Conservation (phyloP, 2,329 filamentous ascomycete species). For the Colletotrichum sp. region DNA sequence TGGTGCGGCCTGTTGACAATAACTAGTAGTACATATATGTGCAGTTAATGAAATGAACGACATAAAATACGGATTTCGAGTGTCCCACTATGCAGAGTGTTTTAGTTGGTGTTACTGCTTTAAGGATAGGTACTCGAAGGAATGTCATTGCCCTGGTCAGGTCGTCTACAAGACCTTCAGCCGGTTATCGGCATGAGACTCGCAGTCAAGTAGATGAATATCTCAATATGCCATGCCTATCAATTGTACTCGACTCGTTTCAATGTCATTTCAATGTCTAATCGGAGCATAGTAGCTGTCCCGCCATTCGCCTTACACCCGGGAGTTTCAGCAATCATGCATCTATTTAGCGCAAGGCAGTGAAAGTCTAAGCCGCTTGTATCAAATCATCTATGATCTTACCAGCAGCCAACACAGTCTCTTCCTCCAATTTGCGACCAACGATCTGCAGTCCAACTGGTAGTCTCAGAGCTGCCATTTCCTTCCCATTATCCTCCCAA, state of each 20-base stretch:
- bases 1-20: not conserved
- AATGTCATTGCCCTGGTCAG: not conserved
- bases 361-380: not conserved
- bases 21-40: not conserved
- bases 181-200: not conserved
- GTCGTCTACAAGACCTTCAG: rapidly evolving
- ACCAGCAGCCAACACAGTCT: not conserved
- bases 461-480: not conserved
- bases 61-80: rapidly evolving
- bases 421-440: constrained; percentile 8
- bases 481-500: not conserved
- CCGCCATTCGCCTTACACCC: not conserved
- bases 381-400: not conserved
- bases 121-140: no score
- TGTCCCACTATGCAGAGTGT: not conserved
- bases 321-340: rapidly evolving
- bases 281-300: rapidly evolving
- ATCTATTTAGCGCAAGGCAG: not conserved
- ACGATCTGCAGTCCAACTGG: constrained; percentile 6
- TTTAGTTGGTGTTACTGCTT: rapidly evolving
- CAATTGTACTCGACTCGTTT: not conserved
- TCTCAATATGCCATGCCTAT: not conserved
- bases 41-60: not conserved
- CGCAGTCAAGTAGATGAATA: rapidly evolving
- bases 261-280: not conserved